A percentile compares a stretch with the other conserved stretches of the same genome.
These are phyloP conservation scores for Ballota nigra DNA, from an alignment of 257 asterid species.

Conservation along the genomic window DNA sequence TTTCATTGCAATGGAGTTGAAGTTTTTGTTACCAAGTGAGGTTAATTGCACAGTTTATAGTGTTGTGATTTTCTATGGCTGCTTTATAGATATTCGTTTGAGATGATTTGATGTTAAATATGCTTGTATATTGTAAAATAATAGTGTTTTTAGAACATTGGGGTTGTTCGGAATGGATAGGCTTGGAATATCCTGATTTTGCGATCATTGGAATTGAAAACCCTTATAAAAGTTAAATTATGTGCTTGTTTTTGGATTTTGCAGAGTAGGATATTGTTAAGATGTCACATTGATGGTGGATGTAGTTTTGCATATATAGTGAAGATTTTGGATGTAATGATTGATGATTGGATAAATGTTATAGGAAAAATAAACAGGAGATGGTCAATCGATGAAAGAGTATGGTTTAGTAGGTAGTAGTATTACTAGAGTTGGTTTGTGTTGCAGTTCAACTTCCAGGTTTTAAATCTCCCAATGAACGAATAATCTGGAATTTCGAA, in stretches of 20 bases:
- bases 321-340: not conserved
- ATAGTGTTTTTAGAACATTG: not conserved
- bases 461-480: not conserved
- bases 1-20: not conserved
- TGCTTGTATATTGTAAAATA: not conserved
- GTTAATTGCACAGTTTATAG: not conserved
- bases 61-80: not conserved
- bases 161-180: not conserved
- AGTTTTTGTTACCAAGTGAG: not conserved
- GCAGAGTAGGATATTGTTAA: not conserved
- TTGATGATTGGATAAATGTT: not conserved
- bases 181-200: not conserved
- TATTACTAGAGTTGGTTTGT: not conserved
- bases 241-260: not conserved
- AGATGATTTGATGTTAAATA: conserved; percentile 5
- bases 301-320: not conserved
- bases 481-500: not conserved
- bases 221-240: not conserved
- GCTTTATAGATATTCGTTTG: not conserved
- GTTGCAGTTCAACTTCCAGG: not conserved
- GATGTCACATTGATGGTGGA: not conserved
- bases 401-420: not conserved
- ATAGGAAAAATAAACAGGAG: not conserved
- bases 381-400: not conserved
- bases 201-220: not conserved